Evolutionary conservation across 2,329 filamentous ascomycete species (phyloP).

Genomic region (Dichotomopilus funicola): DNA sequence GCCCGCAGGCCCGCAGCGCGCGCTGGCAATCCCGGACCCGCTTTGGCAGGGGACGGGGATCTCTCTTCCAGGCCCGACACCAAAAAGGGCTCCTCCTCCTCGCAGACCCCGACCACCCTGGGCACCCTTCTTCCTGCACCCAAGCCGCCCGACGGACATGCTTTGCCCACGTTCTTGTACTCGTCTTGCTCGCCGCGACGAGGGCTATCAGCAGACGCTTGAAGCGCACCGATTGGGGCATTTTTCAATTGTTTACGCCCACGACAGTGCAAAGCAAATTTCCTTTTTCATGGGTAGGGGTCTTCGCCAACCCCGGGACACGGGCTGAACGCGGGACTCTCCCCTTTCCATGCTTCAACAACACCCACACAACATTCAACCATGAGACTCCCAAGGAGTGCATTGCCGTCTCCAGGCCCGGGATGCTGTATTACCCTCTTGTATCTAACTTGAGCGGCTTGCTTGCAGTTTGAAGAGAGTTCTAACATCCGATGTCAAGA

Average conservation of each 20-base stretch:
- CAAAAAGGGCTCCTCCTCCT: constrained; percentile 25
- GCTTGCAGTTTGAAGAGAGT: no score
- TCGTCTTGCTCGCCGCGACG: constrained; percentile 49
- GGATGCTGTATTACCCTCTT: no score
- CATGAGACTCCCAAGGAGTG: no score
- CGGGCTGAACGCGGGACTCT: no score
- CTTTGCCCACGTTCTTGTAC: constrained; percentile 54
- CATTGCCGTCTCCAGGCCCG: no score
- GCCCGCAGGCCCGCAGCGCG: not conserved
- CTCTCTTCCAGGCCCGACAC: constrained; percentile 19
- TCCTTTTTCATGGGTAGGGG: constrained; percentile 24
- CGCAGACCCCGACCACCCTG: constrained; percentile 28
- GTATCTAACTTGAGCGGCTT: no score
- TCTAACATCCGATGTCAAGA: no score
- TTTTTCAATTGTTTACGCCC: constrained; percentile 18
- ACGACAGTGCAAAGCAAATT: constrained; percentile 12
- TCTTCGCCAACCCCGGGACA: constrained; percentile 15
- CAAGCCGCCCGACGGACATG: constrained; percentile 29
- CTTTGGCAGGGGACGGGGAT: constrained; percentile 19
- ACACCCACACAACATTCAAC: no score
- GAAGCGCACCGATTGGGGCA: constrained; percentile 23
- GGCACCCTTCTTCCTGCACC: constrained; percentile 29
- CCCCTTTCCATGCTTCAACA: no score
- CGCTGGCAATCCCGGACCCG: constrained; percentile 22
- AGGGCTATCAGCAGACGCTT: constrained; percentile 36